These are phyloP conservation scores for Bacidia rubella DNA, from an alignment of 495 filamentous ascomycete genomes.

Conservation along the genomic window DNA sequence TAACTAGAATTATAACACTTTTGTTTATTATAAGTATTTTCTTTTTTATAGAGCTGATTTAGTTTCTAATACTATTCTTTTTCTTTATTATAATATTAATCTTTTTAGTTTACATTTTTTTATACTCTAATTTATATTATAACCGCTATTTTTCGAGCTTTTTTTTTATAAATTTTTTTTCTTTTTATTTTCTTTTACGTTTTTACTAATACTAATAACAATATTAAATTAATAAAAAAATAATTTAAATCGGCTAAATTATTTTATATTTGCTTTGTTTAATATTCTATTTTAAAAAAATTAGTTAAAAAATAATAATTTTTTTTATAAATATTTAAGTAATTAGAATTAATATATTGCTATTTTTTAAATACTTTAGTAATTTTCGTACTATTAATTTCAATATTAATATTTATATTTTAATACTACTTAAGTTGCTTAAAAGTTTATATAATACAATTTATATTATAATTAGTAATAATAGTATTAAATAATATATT, in stretches of 20 bases:
- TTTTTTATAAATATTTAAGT: background rate
- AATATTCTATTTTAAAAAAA: background rate
- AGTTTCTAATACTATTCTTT: no score
- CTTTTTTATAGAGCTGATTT: no score
- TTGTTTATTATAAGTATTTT: no score
- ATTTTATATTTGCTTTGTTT: background rate
- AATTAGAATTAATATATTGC: background rate
- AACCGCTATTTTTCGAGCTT: no score
- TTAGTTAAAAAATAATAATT: background rate
- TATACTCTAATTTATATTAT: no score
- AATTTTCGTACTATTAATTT: background rate
- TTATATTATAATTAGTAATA: background rate
- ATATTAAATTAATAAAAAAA: slow-evolving; percentile 2
- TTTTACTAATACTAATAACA: background rate
- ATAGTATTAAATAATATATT: background rate
- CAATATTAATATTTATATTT: slow-evolving; percentile 1
- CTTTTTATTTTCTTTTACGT: background rate
- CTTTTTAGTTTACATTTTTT: no score
- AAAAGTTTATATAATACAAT: background rate
- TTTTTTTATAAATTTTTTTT: background rate
- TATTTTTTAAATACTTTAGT: background rate
- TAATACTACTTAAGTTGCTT: background rate
- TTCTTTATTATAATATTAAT: no score
- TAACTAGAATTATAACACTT: no score
- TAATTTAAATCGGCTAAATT: background rate